Base-by-base conservation (phyloP, 2,329 filamentous ascomycete species). In the Pseudofabraea citricarpa region DNA sequence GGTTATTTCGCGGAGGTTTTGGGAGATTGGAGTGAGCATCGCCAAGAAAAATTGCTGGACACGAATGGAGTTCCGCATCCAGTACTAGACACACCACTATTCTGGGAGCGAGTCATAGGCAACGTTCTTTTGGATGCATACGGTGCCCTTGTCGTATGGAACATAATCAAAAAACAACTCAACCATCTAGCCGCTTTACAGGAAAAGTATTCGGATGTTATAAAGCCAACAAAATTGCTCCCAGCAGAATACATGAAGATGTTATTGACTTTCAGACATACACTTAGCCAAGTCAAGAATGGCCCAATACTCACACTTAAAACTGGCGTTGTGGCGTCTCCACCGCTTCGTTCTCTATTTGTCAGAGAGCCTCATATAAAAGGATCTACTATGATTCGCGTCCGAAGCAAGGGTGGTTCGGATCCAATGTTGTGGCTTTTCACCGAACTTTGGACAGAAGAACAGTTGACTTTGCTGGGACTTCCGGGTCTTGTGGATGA, bases 1-100 rank as follows among this genome's bases (percentile, higher is more conserved):
- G 60, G 60, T 1, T 81, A 80, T 57, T 82, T 81, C 48, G 58
- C 64, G 4, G 63, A 73, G 2, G 43, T 58, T 1, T 33, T 78
- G 1, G 48, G 54, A 7, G 70, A 75, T 1, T 52, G 54, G 21
- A 64, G 61, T 18, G 72, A 77, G 10, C 77, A 81, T 51, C 61
- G 67, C 0, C 56, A 58, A 7, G 68, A 75, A 37, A 56, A 63
- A 41, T 15, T 76, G 15, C 65, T 56, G n/a, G 72, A 76, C 41
- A 49, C 43, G 0, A 20, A 54, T 3, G 66, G 66, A n/a, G 26
- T 16, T 8, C 23, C 13, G 7, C 50, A 56, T 45, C 51, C 55
- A 15, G 23, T 44, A 6, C 40, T 50, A 16, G 26, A 44, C 12
- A 48, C 51, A 26, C 42, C 50, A 18, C 24, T 50, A 3, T 63